Conservation (phyloP, 257 asterid genomes). For the Haberlea rhodopensis region DNA sequence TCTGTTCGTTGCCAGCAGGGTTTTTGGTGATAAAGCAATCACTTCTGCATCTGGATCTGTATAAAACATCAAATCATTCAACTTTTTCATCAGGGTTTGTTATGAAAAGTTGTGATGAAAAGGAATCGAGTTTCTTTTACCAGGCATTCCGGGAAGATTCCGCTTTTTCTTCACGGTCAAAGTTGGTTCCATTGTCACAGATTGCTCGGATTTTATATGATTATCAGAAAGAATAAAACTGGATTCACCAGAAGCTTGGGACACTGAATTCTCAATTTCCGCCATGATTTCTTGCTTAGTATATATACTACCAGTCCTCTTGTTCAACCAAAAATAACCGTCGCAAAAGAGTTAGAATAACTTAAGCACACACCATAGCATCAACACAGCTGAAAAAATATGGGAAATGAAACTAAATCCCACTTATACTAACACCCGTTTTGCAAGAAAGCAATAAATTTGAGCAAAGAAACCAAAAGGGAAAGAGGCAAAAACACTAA, state of each 20-base stretch:
- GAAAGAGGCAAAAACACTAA: background rate
- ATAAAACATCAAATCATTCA: background rate
- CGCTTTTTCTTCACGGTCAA: conserved; percentile 59
- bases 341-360: background rate
- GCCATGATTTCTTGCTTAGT: conserved; percentile 31
- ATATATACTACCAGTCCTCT: no score
- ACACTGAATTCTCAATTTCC: conserved; percentile 36
- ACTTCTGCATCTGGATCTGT: conserved; percentile 94
- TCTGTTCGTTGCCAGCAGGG: conserved; percentile 74
- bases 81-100: background rate
- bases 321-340: background rate
- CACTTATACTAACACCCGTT: background rate
- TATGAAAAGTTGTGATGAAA: background rate
- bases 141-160: conserved; percentile 95
- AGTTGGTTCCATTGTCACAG: conserved; percentile 14
- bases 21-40: conserved; percentile 69
- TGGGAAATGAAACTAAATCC: background rate
- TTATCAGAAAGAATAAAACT: conserved; percentile 26
- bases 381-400: conserved; percentile 14
- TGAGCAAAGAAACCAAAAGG: conserved; percentile 9
- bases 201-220: conserved; percentile 28
- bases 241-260: conserved; percentile 36
- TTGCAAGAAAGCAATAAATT: conserved; percentile 6
- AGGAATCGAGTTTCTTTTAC: conserved; percentile 29
- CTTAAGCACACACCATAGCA: conserved; percentile 1